Base-by-base conservation (phyloP, 2,329 filamentous ascomycete genomes). In the Fusarium pseudonygamai region DNA sequence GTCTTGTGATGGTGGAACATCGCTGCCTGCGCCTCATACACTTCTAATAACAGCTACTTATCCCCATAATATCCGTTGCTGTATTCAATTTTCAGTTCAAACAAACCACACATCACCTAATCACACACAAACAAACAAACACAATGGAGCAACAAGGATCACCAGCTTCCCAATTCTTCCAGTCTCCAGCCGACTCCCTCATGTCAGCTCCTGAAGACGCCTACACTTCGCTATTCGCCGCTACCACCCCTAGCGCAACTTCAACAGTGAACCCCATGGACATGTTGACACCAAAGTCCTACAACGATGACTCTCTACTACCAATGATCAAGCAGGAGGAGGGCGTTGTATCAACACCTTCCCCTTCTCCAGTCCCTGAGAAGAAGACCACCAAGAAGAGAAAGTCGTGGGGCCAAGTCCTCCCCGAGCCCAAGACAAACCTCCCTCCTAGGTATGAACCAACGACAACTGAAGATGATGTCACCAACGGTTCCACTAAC, bases 331-430 rank as follows among this genome's bases (percentile, higher is more conserved):
- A 73, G 56, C 55, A 69, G 46, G 69, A 73, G 26, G 71, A 73
- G 28, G 67, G 71, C 59, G 39, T 57, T 69, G 32, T 64, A 40
- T 78, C 34, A 73, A 67, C 49, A 68, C 80, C 37, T 74, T 80
- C 43, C 77, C 79, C 66, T 39, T 61, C 74, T n/a, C 55, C 68
- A 10, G 62, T 77, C 2, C 65, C 78, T 12, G 73, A 92, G 52
- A 94, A 93, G 87, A 96, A 94, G 85, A 87, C 89, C 2, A 85
- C 88, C 40, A 98, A 98, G 90, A 98, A 98, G 90, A 89, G 96
- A 79, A 99, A 98, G 86, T 98, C 96, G 55, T 99, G 96, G 96
- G 96, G 96, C 56, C 96, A 99, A 84, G 94, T 97, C 82, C 91
- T 98, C 45, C 96, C 96, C 24, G 94, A 97, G 80, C 96, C 96